Evolutionary conservation across 352 stramenopile genomes (phyloP).

Genomic region (Phytophthora meadii): DNA sequence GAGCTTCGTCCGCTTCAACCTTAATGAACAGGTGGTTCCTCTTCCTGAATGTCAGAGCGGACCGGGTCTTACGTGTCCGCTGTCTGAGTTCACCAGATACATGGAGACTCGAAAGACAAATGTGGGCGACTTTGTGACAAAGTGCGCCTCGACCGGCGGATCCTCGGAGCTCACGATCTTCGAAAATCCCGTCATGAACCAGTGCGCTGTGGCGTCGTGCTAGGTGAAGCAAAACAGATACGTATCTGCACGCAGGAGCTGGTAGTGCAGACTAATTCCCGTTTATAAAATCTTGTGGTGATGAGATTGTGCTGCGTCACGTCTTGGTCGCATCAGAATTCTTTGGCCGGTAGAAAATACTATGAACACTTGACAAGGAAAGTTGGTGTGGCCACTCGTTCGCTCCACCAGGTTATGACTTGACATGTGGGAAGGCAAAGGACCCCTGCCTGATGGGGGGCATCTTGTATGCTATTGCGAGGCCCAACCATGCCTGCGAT

Average conservation of each 20-base stretch:
- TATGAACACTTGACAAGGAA: too few species aligned
- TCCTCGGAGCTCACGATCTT: constrained; percentile 54
- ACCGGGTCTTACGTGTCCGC: constrained; percentile 53
- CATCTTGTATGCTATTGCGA: neutral
- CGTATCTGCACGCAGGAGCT: neutral
- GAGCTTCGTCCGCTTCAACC: constrained; percentile 53
- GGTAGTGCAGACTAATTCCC: neutral
- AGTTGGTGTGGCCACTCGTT: neutral
- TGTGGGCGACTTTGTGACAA: constrained; percentile 55
- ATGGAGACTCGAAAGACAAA: constrained; percentile 43
- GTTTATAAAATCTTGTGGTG: neutral
- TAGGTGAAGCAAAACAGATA: constrained; percentile 1
- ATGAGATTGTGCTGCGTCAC: too few species aligned
- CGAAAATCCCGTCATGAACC: constrained; percentile 51
- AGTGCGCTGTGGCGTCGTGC: constrained; percentile 36
- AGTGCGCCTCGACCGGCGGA: constrained; percentile 43
- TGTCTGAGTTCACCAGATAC: constrained; percentile 48
- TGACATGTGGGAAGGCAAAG: neutral
- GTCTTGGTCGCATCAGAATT: too few species aligned
- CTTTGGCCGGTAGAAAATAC: too few species aligned
- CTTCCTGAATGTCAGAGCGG: constrained; percentile 50
- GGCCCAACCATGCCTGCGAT: neutral
- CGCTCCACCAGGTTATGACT: neutral
- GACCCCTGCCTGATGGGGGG: neutral
- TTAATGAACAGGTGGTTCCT: constrained; percentile 61